Percentiles rank a stretch among this genome's conserved stretches.
Conservation (phyloP, 208 protist genomes). For the Trypanosoma avium region DNA sequence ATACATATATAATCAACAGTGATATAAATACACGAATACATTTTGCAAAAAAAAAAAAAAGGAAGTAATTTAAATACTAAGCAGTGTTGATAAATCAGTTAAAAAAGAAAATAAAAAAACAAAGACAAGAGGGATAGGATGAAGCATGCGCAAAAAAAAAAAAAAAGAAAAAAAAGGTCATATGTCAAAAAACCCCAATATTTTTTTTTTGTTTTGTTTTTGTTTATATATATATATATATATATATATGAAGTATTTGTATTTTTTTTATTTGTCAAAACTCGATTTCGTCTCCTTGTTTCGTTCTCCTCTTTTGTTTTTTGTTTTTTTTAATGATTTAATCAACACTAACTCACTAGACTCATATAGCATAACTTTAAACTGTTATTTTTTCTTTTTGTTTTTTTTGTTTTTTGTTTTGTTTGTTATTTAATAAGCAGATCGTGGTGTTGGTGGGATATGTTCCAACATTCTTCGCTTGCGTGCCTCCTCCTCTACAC, state of each 20-base stretch:
- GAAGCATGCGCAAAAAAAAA: constrained; percentile 15
- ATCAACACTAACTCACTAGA: no score
- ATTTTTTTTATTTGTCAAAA: constrained; percentile 8
- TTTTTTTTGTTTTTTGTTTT: constrained; percentile 4
- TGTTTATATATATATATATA: constrained; percentile 13
- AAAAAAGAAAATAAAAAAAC: constrained; percentile 3
- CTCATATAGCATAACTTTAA: no score
- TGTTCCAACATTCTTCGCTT: constrained; percentile 62
- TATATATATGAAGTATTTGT: constrained; percentile 3
- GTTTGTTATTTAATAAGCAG: constrained; percentile 3
- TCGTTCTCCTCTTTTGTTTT: no score
- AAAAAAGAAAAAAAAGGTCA: constrained; percentile 12
- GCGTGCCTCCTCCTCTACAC: constrained; percentile 56
- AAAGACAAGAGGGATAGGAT: neutral
- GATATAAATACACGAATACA: neutral
- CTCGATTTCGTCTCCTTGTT: no score
- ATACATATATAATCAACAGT: neutral
- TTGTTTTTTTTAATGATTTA: neutral
- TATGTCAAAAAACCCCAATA: neutral
- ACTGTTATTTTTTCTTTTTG: neutral
- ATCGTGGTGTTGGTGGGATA: constrained; percentile 17
- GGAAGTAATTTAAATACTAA: neutral
- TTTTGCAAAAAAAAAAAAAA: neutral
- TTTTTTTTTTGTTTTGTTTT: neutral
- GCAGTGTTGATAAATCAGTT: neutral